phyloP scores from a whole-genome alignment of 2,329 filamentous ascomycete species.

The Cercospora canescens region DNA sequence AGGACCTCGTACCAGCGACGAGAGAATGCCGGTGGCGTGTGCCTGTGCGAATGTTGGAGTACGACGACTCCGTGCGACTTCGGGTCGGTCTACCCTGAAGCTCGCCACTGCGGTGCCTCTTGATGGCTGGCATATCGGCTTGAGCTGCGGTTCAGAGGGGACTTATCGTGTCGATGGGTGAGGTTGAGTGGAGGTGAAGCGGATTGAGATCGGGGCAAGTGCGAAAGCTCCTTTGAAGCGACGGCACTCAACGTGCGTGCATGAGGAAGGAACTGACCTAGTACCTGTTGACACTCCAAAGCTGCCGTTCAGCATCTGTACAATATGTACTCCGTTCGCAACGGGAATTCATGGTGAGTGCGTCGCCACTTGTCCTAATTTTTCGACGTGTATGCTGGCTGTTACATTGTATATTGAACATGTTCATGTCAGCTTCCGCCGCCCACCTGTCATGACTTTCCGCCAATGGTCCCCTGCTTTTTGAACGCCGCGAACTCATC shows the following conservation, averaged over 20 bases:
- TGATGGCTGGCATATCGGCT: conserved; percentile 1
- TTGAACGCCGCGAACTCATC: conserved; percentile 79
- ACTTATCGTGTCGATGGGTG: neutral
- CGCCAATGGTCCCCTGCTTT: conserved; percentile 35
- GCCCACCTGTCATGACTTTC: neutral
- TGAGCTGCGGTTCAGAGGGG: neutral
- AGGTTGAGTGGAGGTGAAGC: neutral
- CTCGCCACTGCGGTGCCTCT: conserved; percentile 15
- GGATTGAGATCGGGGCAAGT: conserved; percentile 2
- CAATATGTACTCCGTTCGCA: neutral
- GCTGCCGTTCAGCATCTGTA: neutral
- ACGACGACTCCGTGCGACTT: conserved; percentile 9
- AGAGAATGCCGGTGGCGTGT: conserved; percentile 22
- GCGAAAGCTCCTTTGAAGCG: neutral
- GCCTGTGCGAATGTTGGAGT: conserved; percentile 14
- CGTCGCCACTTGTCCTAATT: neutral
- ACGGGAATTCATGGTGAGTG: neutral
- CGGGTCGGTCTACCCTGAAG: conserved; percentile 6
- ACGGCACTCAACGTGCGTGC: neutral
- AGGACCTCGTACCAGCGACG: neutral
- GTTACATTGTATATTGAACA: neutral
- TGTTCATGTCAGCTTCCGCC: neutral
- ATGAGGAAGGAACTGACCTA: conserved; percentile 7
- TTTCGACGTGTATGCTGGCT: neutral
- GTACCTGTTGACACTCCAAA: neutral